Base-by-base conservation (phyloP, 2,329 filamentous ascomycete genomes). In the Diaporthe capsici region DNA sequence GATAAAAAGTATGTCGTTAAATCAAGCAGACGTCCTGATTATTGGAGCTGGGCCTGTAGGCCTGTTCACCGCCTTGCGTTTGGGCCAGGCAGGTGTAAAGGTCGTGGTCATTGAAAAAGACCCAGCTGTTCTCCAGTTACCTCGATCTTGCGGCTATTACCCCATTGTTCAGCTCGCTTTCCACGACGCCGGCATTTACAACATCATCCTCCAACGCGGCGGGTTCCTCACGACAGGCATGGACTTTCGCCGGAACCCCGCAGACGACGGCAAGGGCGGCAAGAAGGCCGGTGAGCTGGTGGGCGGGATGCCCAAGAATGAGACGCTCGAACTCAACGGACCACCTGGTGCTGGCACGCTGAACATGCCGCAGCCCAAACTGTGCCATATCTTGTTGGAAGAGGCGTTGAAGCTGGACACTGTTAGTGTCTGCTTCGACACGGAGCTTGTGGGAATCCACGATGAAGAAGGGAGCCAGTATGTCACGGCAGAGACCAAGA, bases 301-400 rank as follows among this genome's bases (percentile, higher is more conserved):
- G 15, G 60, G 60, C 7, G 39, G 39, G 1, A 63, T 63, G 60
- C 60, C 60, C 15, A 28, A 47, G 25, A 31, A 63, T 3, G 25
- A 28, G 25, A 31, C 0, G n/a, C 25, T 63, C 39, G 17, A 63
- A 6, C 7, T 13, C 2, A 20, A 63, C 47, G 60, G 60, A 20
- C 60, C n/a, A 7, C 60, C 60, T 20, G 60, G 60, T 13, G 47
- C 25, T 2, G 60, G 60, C 60, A 63, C 60, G 15, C 8, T 63
- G 60, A 63, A 63, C 25, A 63, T 63, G 60, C 60, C 60, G 17
- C 60, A 63, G 25, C 60, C 60, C 25, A 47, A 47, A 31, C 60
- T 63, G 8, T 63, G 60, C 17, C 60, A 31, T 6, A 63, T 63
- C 1, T 12, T 63, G n/a, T 31, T 63, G 60, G 39, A 63, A 3